Conservation (phyloP, 331 rosid species). For the Saraca asoca region DNA sequence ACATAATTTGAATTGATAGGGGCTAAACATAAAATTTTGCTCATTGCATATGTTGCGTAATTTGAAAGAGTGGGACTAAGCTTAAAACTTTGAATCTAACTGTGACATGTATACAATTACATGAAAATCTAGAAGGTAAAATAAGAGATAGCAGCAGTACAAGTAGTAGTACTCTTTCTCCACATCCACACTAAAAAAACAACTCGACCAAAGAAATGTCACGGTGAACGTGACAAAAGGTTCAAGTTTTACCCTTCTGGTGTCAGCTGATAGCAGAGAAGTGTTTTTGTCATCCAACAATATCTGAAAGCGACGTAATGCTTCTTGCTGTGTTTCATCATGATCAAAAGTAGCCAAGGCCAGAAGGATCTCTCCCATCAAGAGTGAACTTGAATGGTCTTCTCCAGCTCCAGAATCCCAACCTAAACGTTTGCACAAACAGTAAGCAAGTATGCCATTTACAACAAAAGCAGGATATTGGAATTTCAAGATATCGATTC, state of each 20-base stretch:
- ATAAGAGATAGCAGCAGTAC: too few relatives aligned
- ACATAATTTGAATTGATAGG: too few relatives aligned
- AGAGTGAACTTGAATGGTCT: slow-evolving; percentile 47
- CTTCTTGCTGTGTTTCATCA: slow-evolving; percentile 54
- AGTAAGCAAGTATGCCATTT: slow-evolving; percentile 5
- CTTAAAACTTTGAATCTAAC: too few relatives aligned
- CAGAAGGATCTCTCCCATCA: slow-evolving; percentile 46
- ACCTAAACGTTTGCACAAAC: slow-evolving; percentile 50
- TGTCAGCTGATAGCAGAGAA: slow-evolving; percentile 56
- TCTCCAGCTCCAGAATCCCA: slow-evolving; percentile 61
- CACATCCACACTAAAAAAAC: slow-evolving; percentile 2
- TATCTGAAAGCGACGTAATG: slow-evolving; percentile 49
- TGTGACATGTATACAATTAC: too few relatives aligned
- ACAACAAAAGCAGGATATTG: neutral
- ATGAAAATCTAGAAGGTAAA: too few relatives aligned
- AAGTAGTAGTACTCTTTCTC: too few relatives aligned
- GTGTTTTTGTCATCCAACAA: slow-evolving; percentile 47
- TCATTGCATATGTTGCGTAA: too few relatives aligned
- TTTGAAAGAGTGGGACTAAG: too few relatives aligned
- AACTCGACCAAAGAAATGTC: neutral
- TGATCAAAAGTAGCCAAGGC: slow-evolving; percentile 62
- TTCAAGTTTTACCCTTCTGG: slow-evolving; percentile 42
- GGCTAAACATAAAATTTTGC: too few relatives aligned
- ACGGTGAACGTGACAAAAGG: neutral
- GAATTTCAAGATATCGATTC: neutral